A percentile compares a stretch with the other conserved stretches of the same genome.
phyloP scores from a whole-genome alignment of 2,329 filamentous ascomycete species.

The Bipolaris bicolor region DNA sequence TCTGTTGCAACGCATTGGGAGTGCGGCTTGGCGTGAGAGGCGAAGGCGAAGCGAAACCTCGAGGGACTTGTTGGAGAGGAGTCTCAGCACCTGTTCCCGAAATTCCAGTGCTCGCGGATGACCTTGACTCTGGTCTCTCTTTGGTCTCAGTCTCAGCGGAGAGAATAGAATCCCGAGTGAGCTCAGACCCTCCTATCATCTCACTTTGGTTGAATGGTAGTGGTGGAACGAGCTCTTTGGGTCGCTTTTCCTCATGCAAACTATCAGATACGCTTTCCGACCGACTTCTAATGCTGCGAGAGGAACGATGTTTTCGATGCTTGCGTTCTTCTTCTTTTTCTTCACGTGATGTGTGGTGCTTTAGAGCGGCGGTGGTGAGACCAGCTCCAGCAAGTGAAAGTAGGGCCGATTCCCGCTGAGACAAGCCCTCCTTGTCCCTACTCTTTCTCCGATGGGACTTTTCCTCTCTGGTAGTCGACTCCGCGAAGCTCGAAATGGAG shows the following conservation, averaged over 20 bases:
- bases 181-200: slow-evolving; percentile 76
- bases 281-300: slow-evolving; percentile 59
- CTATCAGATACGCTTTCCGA: slow-evolving; percentile 61
- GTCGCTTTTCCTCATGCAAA: slow-evolving; percentile 57
- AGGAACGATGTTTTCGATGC: slow-evolving; percentile 55
- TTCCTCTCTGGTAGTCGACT: slow-evolving; percentile 54
- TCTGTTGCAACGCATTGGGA: slow-evolving; percentile 60
- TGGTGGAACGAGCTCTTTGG: slow-evolving; percentile 67
- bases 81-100: slow-evolving; percentile 56
- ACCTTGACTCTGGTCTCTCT: slow-evolving; percentile 63
- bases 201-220: slow-evolving; percentile 85
- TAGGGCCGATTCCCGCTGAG: slow-evolving; percentile 61
- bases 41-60: slow-evolving; percentile 65
- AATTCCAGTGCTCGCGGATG: slow-evolving; percentile 58
- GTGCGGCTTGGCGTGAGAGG: slow-evolving; percentile 69
- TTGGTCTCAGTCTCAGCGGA: slow-evolving; percentile 74
- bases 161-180: slow-evolving; percentile 85
- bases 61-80: slow-evolving; percentile 66
- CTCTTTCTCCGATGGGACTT: slow-evolving; percentile 55
- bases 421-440: slow-evolving; percentile 54
- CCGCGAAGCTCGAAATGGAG: slow-evolving; percentile 51
- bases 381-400: slow-evolving; percentile 61
- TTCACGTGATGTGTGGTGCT: slow-evolving; percentile 69
- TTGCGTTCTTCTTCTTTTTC: slow-evolving; percentile 51
- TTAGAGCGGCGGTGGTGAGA: slow-evolving; percentile 66